Percentiles rank a stretch among this genome's conserved stretches.
These are phyloP conservation scores for Graphilbum sp. DNA, from an alignment of 2,329 filamentous ascomycete species.

Conservation along the genomic window DNA sequence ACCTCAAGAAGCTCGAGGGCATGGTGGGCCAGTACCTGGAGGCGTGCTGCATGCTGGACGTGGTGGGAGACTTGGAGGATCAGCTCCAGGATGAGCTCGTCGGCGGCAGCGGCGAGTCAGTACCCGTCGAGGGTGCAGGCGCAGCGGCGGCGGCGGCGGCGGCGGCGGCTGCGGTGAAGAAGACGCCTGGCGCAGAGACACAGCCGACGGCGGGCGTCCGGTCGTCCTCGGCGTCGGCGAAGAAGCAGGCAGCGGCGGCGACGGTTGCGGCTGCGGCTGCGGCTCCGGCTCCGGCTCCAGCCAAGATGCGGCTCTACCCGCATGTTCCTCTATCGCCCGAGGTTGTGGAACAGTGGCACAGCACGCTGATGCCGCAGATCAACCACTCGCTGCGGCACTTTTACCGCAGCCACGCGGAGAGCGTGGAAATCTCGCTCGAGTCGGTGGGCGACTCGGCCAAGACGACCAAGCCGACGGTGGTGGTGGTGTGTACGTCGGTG, in stretches of 20 bases:
- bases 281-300: too few species aligned
- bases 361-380: conserved; percentile 53
- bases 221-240: too few species aligned
- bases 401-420: conserved; percentile 58
- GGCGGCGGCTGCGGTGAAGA: neutral
- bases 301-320: conserved; percentile 37
- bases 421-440: conserved; percentile 62
- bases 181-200: too few species aligned
- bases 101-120: too few species aligned
- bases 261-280: neutral
- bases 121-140: too few species aligned
- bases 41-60: conserved; percentile 45
- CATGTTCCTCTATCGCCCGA: conserved; percentile 41
- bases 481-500: conserved; percentile 63
- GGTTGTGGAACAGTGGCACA: conserved; percentile 56
- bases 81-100: conserved; percentile 5
- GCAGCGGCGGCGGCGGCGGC: neutral
- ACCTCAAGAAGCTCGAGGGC: conserved; percentile 36
- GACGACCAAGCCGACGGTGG: conserved; percentile 52
- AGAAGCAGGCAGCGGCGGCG: too few species aligned
- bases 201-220: too few species aligned
- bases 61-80: conserved; percentile 38
- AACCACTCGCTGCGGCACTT: conserved; percentile 55
- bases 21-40: conserved; percentile 42
- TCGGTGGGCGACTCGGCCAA: conserved; percentile 54